phyloP scores from a whole-genome alignment of 23 red algal species.

The Gracilariopsis chorda region DNA sequence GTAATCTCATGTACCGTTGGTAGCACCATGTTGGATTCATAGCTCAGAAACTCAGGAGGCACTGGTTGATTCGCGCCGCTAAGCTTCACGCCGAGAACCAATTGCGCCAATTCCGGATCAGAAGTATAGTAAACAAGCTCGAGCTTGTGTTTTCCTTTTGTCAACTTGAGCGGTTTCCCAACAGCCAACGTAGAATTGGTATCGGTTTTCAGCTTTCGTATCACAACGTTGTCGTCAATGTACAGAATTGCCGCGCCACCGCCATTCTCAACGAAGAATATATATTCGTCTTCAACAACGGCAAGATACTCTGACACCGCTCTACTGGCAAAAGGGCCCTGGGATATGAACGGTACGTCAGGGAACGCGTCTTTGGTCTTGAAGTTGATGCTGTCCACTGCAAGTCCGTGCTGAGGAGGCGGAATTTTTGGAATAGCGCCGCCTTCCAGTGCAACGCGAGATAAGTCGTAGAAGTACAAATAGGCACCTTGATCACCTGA shows the following conservation, averaged over 20 bases:
- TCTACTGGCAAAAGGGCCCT: constrained; percentile 35
- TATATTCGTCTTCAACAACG: constrained; percentile 16
- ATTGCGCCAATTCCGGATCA: constrained; percentile 17
- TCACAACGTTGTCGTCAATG: not conserved
- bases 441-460: not conserved
- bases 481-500: constrained; percentile 37
- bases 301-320: constrained; percentile 25
- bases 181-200: not conserved
- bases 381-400: constrained; percentile 7
- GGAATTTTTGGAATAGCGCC: constrained; percentile 10
- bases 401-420: not conserved
- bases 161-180: not conserved
- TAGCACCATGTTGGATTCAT: constrained; percentile 23
- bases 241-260: constrained; percentile 1
- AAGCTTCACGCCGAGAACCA: constrained; percentile 16
- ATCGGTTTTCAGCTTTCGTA: constrained; percentile 3
- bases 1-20: constrained; percentile 38
- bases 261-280: constrained; percentile 35
- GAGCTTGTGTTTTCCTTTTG: constrained; percentile 40
- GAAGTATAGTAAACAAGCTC: constrained; percentile 44
- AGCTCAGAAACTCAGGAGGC: constrained; percentile 15
- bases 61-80: not conserved
- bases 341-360: constrained; percentile 15
- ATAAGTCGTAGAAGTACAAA: constrained; percentile 50
- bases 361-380: not conserved